Conservation (phyloP, 2,329 filamentous ascomycete species). For the Alternaria triticina region DNA sequence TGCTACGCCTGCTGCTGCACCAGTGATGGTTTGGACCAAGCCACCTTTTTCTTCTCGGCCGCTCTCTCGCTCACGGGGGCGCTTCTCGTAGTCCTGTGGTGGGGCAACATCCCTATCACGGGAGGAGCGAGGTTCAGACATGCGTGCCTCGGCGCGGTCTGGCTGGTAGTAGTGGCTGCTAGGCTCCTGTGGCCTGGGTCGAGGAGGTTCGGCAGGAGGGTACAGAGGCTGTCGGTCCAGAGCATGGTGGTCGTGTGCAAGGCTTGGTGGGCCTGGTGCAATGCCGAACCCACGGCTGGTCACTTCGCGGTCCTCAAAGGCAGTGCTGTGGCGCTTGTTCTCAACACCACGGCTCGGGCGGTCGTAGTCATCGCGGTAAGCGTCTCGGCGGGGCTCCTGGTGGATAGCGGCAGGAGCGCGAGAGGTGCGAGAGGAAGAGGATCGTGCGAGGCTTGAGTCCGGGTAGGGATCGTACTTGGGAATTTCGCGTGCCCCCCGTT, state of each 20-base stretch:
- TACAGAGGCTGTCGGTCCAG: constrained; percentile 47
- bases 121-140: constrained; percentile 34
- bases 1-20: constrained; percentile 38
- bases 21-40: constrained; percentile 34
- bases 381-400: constrained; percentile 54
- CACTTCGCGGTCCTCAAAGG: constrained; percentile 53
- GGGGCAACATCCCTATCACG: constrained; percentile 31
- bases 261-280: constrained; percentile 24
- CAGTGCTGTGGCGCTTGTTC: constrained; percentile 43
- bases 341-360: constrained; percentile 51
- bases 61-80: constrained; percentile 39
- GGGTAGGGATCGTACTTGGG: constrained; percentile 49
- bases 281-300: constrained; percentile 58
- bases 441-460: constrained; percentile 36
- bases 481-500: constrained; percentile 38
- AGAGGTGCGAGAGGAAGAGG: constrained; percentile 51
- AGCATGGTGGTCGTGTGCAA: constrained; percentile 45
- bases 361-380: constrained; percentile 53
- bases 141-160: constrained; percentile 37
- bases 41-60: constrained; percentile 17
- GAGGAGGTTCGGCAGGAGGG: constrained; percentile 21
- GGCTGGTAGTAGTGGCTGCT: constrained; percentile 32
- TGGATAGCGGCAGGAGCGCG: constrained; percentile 54
- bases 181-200: constrained; percentile 23
- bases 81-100: constrained; percentile 38